phyloP scores from a whole-genome alignment of 768 basidiomycete genomes.

The Lactarius akahatsu region DNA sequence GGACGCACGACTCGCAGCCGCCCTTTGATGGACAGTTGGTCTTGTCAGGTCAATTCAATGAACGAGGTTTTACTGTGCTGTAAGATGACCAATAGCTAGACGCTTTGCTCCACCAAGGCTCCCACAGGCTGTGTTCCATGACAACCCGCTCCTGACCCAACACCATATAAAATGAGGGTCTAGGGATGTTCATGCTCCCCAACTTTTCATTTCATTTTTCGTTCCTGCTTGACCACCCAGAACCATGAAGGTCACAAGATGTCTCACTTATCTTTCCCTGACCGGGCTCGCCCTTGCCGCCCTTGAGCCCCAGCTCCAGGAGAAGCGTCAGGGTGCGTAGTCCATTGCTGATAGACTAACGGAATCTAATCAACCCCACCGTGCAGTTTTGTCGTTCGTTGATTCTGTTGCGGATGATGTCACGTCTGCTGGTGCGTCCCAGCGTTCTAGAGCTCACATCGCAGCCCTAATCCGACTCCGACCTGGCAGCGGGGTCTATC shows the following conservation, averaged over 20 bases:
- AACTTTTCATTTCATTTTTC: neutral
- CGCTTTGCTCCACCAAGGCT: neutral
- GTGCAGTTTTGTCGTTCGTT: conserved; percentile 13
- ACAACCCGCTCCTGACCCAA: neutral
- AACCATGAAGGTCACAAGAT: conserved; percentile 12
- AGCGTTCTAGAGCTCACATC: neutral
- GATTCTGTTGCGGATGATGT: conserved; percentile 2
- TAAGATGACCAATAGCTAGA: neutral
- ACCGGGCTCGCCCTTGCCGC: conserved; percentile 6
- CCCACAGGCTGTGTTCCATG: neutral
- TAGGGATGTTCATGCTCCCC: neutral
- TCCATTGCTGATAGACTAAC: neutral
- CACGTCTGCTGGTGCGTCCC: conserved; percentile 19
- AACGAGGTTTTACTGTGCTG: neutral
- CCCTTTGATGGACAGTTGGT: neutral
- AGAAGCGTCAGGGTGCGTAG: conserved; percentile 19
- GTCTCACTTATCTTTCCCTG: conserved; percentile 1
- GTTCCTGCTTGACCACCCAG: neutral
- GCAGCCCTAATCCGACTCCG: neutral
- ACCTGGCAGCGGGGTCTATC: conserved; percentile 18
- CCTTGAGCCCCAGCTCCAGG: neutral
- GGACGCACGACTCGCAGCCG: neutral
- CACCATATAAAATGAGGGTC: neutral
- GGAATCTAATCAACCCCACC: neutral
- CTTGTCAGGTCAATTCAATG: neutral